Percentiles rank a stretch among this genome's conserved stretches.
Evolutionary conservation across 495 filamentous ascomycete species (phyloP).

Genomic region (Durotheca rogersii): DNA sequence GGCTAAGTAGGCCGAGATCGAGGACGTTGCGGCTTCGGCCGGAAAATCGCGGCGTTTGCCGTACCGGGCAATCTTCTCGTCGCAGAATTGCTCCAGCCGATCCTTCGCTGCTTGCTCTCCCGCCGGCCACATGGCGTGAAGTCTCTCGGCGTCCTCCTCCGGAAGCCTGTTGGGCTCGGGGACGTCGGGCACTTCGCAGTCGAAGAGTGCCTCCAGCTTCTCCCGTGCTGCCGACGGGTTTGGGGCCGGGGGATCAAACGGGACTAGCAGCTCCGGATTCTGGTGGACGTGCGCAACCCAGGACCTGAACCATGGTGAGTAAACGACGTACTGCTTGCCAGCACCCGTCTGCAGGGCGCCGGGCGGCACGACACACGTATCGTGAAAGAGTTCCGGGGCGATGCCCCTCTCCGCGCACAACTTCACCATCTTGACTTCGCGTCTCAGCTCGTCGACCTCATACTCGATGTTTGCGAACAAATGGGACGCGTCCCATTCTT

Average conservation of each 20-base stretch:
- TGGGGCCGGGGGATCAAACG: conserved; percentile 56
- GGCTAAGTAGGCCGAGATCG: conserved; percentile 78
- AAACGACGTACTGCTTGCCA: conserved; percentile 81
- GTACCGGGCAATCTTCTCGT: conserved; percentile 63
- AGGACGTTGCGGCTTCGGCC: conserved; percentile 61
- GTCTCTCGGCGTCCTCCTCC: conserved; percentile 57
- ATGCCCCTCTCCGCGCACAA: conserved; percentile 61
- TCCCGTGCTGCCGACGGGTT: conserved; percentile 61
- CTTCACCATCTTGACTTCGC: conserved; percentile 68
- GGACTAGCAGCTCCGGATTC: conserved; percentile 63
- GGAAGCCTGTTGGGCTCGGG: conserved; percentile 66
- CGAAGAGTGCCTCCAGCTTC: conserved; percentile 61
- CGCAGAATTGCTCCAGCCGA: conserved; percentile 69
- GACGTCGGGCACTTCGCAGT: conserved; percentile 58
- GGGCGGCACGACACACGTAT: conserved; percentile 80
- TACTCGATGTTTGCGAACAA: conserved; percentile 74
- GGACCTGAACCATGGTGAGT: conserved; percentile 74
- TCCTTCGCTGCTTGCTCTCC: conserved; percentile 74
- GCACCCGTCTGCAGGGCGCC: conserved; percentile 61
- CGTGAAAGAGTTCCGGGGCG: conserved; percentile 65
- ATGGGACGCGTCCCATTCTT: conserved; percentile 73
- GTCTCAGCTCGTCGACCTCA: conserved; percentile 73
- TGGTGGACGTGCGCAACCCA: conserved; percentile 73
- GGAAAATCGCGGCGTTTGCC: conserved; percentile 62
- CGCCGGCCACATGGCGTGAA: conserved; percentile 67